Evolutionary conservation across 208 protist genomes (phyloP).

Genomic region (Acanthamoeba castellanii): DNA sequence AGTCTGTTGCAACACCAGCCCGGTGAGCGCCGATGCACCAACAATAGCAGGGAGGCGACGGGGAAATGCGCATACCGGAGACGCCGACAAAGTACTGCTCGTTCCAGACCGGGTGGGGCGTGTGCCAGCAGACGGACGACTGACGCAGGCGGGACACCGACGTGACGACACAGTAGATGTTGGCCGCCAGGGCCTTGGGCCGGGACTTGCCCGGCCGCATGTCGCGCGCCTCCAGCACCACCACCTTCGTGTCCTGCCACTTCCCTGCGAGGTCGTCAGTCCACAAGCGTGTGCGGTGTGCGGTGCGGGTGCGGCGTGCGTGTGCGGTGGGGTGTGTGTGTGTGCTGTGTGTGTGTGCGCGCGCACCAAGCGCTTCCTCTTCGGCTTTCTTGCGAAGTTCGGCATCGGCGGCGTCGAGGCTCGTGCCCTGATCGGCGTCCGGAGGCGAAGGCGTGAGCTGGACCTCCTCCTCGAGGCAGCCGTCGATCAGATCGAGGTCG

Average conservation of each 20-base stretch:
- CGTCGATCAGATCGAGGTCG: conserved; percentile 35
- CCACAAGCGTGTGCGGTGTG: not conserved
- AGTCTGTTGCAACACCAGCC: not conserved
- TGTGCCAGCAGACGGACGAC: conserved; percentile 18
- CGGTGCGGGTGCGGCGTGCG: not conserved
- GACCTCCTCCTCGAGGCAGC: conserved; percentile 62
- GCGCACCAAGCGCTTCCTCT: not conserved
- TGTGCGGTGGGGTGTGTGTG: not conserved
- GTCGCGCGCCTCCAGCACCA: conserved; percentile 41
- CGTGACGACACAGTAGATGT: conserved; percentile 7
- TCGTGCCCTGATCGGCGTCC: not conserved
- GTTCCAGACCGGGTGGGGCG: conserved; percentile 25
- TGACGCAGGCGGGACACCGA: not conserved
- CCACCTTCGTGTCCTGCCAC: conserved; percentile 65
- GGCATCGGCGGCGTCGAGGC: not conserved
- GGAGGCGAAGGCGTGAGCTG: not conserved
- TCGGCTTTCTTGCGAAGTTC: not conserved
- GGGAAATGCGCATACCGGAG: not conserved
- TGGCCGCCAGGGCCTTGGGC: not conserved
- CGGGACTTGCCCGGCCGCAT: conserved; percentile 34
- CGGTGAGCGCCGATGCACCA: not conserved
- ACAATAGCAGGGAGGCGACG: not conserved
- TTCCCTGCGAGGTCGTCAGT: not conserved
- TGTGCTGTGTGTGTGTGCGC: no score
- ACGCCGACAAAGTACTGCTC: conserved; percentile 40